phyloP scores from a whole-genome alignment of 2,329 filamentous ascomycete species.

The Arthroderma sp. region DNA sequence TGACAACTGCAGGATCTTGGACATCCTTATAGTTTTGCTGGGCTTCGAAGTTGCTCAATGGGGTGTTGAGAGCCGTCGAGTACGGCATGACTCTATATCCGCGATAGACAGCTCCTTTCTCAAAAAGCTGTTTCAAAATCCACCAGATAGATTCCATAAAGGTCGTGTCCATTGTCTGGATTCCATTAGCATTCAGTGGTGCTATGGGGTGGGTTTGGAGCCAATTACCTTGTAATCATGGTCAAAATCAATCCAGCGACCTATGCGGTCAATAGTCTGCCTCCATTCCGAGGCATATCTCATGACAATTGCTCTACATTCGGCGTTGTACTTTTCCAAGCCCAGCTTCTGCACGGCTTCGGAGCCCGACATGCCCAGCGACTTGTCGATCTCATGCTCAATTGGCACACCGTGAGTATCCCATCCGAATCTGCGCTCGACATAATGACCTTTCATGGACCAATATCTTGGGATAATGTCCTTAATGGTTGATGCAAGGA shows the following conservation, averaged over 20 bases:
- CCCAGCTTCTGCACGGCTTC: constrained; percentile 78
- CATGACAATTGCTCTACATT: constrained; percentile 90
- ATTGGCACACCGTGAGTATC: constrained; percentile 90
- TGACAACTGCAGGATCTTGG: constrained; percentile 77
- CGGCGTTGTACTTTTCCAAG: constrained; percentile 77
- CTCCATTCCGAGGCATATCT: constrained; percentile 79
- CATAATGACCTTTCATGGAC: constrained; percentile 92
- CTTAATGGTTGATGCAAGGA: constrained; percentile 88
- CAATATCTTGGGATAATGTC: constrained; percentile 94
- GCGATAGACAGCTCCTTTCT: constrained; percentile 80
- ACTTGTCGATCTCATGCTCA: constrained; percentile 96
- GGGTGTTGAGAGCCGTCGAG: constrained; percentile 77
- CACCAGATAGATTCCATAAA: constrained; percentile 98
- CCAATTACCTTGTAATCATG: constrained; percentile 73
- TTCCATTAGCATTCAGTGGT: constrained; percentile 5
- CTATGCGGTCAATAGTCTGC: constrained; percentile 71
- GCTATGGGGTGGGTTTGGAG: not conserved
- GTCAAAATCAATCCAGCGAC: constrained; percentile 95
- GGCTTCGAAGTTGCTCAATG: constrained; percentile 85
- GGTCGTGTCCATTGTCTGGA: constrained; percentile 73
- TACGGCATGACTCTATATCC: constrained; percentile 91
- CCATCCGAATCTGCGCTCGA: constrained; percentile 88
- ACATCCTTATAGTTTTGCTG: constrained; percentile 92
- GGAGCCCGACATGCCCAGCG: constrained; percentile 74
- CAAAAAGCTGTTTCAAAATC: constrained; percentile 87